These are phyloP conservation scores for Aspergillus sp. DNA, from an alignment of 2,329 filamentous ascomycete genomes.

Conservation along the genomic window DNA sequence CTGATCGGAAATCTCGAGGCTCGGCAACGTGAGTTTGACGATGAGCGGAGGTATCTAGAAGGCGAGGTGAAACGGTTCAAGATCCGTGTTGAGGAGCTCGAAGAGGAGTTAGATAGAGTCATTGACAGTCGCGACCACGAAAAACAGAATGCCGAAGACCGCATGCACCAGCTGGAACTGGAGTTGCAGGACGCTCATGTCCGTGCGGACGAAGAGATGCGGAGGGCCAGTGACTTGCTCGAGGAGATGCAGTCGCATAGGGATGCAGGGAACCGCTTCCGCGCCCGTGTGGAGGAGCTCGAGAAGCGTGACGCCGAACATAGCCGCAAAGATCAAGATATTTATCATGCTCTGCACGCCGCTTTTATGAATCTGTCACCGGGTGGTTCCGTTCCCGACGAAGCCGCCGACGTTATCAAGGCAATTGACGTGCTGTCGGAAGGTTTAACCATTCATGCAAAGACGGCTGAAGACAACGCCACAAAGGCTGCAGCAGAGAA, in stretches of 20 bases:
- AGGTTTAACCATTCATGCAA: constrained; percentile 64
- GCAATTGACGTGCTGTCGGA: constrained; percentile 62
- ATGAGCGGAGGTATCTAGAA: constrained; percentile 82
- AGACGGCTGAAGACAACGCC: constrained; percentile 63
- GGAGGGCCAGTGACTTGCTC: constrained; percentile 52
- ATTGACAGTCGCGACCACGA: constrained; percentile 84
- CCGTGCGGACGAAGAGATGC: constrained; percentile 51
- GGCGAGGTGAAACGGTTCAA: constrained; percentile 77
- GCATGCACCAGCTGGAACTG: constrained; percentile 68
- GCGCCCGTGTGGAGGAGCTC: constrained; percentile 51
- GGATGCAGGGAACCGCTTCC: constrained; percentile 51
- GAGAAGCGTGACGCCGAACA: constrained; percentile 56
- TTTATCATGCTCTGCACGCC: constrained; percentile 61
- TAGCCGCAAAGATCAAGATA: constrained; percentile 58
- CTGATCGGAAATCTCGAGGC: constrained; percentile 94
- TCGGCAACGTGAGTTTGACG: constrained; percentile 83
- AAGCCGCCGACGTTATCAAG: constrained; percentile 63
- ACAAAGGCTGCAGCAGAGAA: constrained; percentile 67
- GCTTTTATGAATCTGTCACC: constrained; percentile 64
- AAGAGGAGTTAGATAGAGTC: constrained; percentile 88
- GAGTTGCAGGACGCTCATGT: constrained; percentile 68
- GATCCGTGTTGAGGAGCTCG: constrained; percentile 79
- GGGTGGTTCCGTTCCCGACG: constrained; percentile 57
- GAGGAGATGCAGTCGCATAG: constrained; percentile 60
- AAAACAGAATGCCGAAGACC: constrained; percentile 70